Conservation (phyloP, 176 grass and related monocot genomes). For the Pontederia crassipes region DNA sequence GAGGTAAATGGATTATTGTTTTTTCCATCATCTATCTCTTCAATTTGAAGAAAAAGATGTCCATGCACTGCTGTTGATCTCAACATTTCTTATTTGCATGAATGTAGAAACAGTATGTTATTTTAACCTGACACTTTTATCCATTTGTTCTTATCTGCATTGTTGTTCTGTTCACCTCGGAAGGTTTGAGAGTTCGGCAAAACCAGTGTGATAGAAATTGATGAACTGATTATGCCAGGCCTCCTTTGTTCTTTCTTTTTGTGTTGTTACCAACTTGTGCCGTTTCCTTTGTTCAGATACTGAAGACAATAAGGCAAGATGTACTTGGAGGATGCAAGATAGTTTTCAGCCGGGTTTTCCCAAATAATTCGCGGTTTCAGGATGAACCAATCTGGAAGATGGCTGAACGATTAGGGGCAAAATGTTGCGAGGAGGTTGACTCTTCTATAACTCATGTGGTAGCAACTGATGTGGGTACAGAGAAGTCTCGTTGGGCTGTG, state of each 20-base stretch:
- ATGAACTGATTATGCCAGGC: too few species aligned
- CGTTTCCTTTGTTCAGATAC: constrained; percentile 28
- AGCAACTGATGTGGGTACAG: constrained; percentile 34
- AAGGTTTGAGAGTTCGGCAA: too few species aligned
- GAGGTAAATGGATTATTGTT: constrained; percentile 29
- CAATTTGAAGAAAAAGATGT: too few species aligned
- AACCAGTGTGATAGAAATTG: too few species aligned
- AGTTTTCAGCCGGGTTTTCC: constrained; percentile 73
- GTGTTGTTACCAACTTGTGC: neutral
- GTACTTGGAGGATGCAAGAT: constrained; percentile 65
- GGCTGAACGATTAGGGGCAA: constrained; percentile 63
- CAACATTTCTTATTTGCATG: too few species aligned
- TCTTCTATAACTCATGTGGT: constrained; percentile 53
- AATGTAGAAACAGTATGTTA: too few species aligned
- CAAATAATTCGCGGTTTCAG: constrained; percentile 14
- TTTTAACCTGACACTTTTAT: too few species aligned
- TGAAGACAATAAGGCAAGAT: constrained; percentile 45
- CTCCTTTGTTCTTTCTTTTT: neutral
- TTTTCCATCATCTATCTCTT: neutral
- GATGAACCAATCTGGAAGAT: constrained; percentile 71
- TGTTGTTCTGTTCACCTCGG: too few species aligned
- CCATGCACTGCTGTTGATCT: too few species aligned
- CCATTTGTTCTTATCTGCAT: too few species aligned
- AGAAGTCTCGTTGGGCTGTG: constrained; percentile 51
- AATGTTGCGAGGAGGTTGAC: constrained; percentile 51